These are phyloP conservation scores for Penicillium sp. DNA, from an alignment of 2,329 filamentous ascomycete genomes.

Conservation along the genomic window DNA sequence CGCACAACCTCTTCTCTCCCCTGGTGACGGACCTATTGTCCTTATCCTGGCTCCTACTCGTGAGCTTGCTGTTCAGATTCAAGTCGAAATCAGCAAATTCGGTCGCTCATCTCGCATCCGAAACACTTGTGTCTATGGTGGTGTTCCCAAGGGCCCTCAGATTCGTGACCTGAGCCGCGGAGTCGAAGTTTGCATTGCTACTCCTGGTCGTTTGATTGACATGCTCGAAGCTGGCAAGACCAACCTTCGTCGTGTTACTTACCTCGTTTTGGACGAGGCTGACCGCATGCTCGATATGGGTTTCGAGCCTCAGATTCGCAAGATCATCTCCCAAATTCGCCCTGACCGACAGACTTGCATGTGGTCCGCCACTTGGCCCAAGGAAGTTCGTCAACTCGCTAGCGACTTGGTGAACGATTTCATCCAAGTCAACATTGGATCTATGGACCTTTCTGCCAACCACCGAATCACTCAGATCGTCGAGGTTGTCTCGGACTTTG, in stretches of 20 bases:
- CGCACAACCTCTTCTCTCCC: conserved; percentile 90
- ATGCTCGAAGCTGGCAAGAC: conserved; percentile 98
- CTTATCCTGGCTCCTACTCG: conserved; percentile 93
- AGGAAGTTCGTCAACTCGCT: conserved; percentile 91
- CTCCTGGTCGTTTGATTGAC: conserved; percentile 94
- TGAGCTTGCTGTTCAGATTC: conserved; percentile 97
- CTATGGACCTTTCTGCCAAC: conserved; percentile 92
- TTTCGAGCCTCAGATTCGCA: conserved; percentile 99
- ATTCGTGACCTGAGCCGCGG: conserved; percentile 92
- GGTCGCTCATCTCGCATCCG: conserved; percentile 96
- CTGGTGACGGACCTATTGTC: conserved; percentile 93
- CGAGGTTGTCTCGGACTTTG: conserved; percentile 90
- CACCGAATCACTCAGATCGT: conserved; percentile 97
- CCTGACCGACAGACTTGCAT: conserved; percentile 98
- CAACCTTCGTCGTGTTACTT: conserved; percentile 95
- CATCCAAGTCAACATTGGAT: conserved; percentile 98
- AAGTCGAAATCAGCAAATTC: conserved; percentile 97
- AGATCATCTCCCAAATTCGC: conserved; percentile 96
- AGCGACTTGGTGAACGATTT: conserved; percentile 89
- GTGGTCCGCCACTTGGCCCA: conserved; percentile 99
- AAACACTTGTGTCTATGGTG: conserved; percentile 98
- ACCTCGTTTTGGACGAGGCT: conserved; percentile 96
- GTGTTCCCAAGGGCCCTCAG: conserved; percentile 95
- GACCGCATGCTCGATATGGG: conserved; percentile 99
- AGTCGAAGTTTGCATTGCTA: conserved; percentile 98